Evolutionary conservation across 2,329 filamentous ascomycete genomes (phyloP).

Genomic region (Ceratocystis alfenasii): DNA sequence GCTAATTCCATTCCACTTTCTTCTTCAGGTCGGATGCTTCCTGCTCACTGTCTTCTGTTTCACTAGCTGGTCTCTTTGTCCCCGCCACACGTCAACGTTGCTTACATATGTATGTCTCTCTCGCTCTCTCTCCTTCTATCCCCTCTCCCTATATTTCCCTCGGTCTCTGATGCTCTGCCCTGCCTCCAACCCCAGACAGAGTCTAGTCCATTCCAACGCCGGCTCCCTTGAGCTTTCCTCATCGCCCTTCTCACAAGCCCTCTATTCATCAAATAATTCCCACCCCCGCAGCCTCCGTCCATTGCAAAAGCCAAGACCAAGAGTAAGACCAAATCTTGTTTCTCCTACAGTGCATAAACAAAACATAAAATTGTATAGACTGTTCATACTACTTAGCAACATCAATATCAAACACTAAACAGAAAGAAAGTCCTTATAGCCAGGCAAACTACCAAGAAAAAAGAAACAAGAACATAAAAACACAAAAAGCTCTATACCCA

Average conservation of each 20-base stretch:
- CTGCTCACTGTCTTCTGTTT: background rate
- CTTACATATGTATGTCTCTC: background rate
- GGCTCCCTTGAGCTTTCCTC: background rate
- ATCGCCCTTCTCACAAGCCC: background rate
- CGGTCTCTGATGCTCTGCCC: background rate
- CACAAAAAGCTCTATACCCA: slow-evolving; percentile 6
- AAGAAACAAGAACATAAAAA: background rate
- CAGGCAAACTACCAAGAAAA: background rate
- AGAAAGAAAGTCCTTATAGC: no score
- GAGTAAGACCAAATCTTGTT: no score
- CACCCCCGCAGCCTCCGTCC: no score
- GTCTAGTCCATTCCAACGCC: slow-evolving; percentile 1
- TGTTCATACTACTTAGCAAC: background rate
- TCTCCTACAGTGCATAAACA: background rate
- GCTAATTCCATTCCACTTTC: slow-evolving; percentile 1
- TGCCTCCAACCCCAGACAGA: background rate
- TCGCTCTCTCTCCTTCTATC: background rate
- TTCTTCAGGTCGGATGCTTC: background rate
- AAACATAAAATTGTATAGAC: background rate
- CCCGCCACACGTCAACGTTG: background rate
- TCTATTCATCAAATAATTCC: background rate
- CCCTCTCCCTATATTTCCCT: background rate
- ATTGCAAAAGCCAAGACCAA: no score
- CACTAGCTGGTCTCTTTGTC: background rate
- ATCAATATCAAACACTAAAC: background rate